Base-by-base conservation (phyloP, 176 grass and related monocot species). In the Alloteropsis semialata region DNA sequence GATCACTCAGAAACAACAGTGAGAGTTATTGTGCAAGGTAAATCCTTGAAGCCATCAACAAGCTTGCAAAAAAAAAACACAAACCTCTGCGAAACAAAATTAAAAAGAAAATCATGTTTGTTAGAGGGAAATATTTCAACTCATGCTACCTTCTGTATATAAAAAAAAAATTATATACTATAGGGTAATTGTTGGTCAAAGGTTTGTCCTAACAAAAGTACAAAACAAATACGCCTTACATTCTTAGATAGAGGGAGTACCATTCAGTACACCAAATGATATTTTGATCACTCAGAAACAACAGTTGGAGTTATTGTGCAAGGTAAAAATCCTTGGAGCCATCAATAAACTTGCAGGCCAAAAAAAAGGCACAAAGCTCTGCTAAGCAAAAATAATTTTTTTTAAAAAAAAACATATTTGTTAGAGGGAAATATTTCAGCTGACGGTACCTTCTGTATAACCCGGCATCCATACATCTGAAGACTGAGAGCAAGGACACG, bases 391-490 rank as follows among this genome's bases (percentile, higher is more conserved):
- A 29, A 16, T 5, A 81, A 75, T n/a, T n/a, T n/a, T n/a, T n/a
- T n/a, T n/a, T n/a, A 45, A 6, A 17, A 53, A 1, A 14, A 24
- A 17, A 7, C 29, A 64, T 77, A 15, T 19, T n/a, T 70, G 16
- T 28, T 10, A 44, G 5, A 4, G 56, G n/a, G 36, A 27, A 37
- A 12, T 18, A 63, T 30, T 21, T 49, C 1, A 77, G 59, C 1
- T 28, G 9, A 78, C 77, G 68, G 24, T 32, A 97, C 94, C 94
- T 97, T 97, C 44, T 97, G 94, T 72, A 97, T 97, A 89, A 97
- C 94, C 38, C 94, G 86, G 56, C 94, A 93, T 50, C 94, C 94
- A 77, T 97, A 97, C 94, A 97, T 97, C 81, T 97, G 94, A 89
- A 97, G 94, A 66, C 91, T 97, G 50, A 97, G 94, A 79, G 67